A percentile compares a stretch with the other conserved stretches of the same genome.
Evolutionary conservation across 2,329 filamentous ascomycete genomes (phyloP).

Genomic region (Amesomyces nigricolor): DNA sequence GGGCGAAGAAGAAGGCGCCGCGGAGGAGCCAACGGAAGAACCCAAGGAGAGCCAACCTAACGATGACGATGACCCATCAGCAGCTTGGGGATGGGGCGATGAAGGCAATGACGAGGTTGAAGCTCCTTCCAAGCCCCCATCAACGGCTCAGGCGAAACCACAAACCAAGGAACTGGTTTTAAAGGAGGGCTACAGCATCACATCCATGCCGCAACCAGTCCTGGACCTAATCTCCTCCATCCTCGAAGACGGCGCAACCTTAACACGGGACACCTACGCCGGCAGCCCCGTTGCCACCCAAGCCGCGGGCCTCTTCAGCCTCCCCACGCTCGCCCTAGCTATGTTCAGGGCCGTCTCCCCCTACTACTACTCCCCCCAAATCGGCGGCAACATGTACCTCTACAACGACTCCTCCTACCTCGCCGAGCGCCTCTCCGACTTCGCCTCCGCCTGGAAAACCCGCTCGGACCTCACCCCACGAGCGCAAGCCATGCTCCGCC

Average conservation of each 20-base stretch:
- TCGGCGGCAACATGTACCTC: conserved; percentile 61
- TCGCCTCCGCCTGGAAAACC: conserved; percentile 46
- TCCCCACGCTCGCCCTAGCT: conserved; percentile 69
- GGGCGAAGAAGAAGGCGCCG: conserved; percentile 29
- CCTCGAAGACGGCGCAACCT: conserved; percentile 54
- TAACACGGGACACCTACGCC: conserved; percentile 46
- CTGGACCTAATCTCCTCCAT: conserved; percentile 58
- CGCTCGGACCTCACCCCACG: conserved; percentile 47
- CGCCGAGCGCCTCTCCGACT: conserved; percentile 49
- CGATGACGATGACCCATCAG: conserved; percentile 35
- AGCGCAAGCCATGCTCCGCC: conserved; percentile 49
- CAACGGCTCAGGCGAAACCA: conserved; percentile 19
- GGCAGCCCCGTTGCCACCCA: conserved; percentile 59
- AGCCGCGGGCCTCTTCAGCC: conserved; percentile 61
- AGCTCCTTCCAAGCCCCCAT: conserved; percentile 24
- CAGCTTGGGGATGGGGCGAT: conserved; percentile 48
- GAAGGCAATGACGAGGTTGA: conserved; percentile 46
- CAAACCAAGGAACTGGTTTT: conserved; percentile 64
- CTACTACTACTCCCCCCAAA: conserved; percentile 61
- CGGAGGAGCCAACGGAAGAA: conserved; percentile 14
- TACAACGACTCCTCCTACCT: conserved; percentile 65
- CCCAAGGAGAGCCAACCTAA: conserved; percentile 17
- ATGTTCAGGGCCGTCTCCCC: conserved; percentile 74
- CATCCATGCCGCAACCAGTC: conserved; percentile 76
- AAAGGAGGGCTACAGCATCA: conserved; percentile 82